Percentiles rank a stretch among this genome's conserved stretches.
These are phyloP conservation scores for Hysterangium stoloniferum DNA, from an alignment of 768 basidiomycete species.

Conservation along the genomic window DNA sequence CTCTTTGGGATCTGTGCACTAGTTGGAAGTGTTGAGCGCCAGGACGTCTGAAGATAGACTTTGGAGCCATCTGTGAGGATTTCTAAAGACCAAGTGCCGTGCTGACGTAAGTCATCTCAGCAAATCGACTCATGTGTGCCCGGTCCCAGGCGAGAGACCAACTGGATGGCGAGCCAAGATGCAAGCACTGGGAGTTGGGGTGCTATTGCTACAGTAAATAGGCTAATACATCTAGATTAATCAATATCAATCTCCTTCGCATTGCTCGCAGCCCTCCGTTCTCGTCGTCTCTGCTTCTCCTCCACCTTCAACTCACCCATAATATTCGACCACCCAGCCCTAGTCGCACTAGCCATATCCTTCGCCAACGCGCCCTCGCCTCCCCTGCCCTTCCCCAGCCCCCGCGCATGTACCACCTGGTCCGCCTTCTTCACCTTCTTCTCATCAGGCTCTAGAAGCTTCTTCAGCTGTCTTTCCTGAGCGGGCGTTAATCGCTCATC, in stretches of 20 bases:
- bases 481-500: not conserved
- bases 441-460: not conserved
- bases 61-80: conserved; percentile 52
- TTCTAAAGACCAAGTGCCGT: not conserved
- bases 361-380: not conserved
- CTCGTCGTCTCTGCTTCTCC: not conserved
- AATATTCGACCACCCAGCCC: conserved; percentile 3
- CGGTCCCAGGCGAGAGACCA: too few species aligned
- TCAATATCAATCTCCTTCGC: conserved; percentile 4
- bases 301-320: conserved; percentile 2
- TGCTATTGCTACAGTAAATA: too few species aligned
- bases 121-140: too few species aligned
- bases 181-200: too few species aligned
- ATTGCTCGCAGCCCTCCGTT: conserved; percentile 4
- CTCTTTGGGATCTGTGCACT: conserved; percentile 91
- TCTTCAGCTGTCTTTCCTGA: not conserved
- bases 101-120: too few species aligned
- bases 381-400: not conserved
- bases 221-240: too few species aligned
- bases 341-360: not conserved
- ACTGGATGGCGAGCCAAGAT: too few species aligned
- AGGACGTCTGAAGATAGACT: conserved; percentile 85
- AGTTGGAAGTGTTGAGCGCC: conserved; percentile 93
- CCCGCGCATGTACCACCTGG: not conserved
- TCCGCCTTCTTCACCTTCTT: not conserved